Conservation (phyloP, 2,329 filamentous ascomycete species). For the Xylariaceae sp. region DNA sequence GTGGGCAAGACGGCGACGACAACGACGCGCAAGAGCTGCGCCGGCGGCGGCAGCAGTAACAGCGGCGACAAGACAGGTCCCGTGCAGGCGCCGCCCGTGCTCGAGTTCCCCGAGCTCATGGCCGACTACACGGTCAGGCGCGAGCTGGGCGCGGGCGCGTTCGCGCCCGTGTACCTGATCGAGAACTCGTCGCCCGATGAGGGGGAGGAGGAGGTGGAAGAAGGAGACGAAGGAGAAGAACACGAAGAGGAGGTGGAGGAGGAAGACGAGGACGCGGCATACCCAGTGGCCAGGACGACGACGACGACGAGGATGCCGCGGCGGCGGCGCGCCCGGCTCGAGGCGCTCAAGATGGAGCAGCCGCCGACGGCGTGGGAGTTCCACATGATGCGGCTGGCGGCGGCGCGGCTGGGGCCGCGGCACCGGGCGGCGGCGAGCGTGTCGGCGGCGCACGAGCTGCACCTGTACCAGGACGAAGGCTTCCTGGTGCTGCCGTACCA, state of each 20-base stretch:
- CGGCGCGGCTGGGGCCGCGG: constrained; percentile 64
- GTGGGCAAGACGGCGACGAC: constrained; percentile 47
- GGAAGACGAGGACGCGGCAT: constrained; percentile 33
- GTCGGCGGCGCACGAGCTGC: constrained; percentile 79
- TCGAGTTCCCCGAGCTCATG: constrained; percentile 59
- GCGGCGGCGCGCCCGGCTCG: constrained; percentile 54
- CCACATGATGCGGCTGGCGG: constrained; percentile 81
- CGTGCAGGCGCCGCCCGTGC: constrained; percentile 50
- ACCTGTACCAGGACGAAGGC: constrained; percentile 82
- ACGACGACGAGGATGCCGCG: no score
- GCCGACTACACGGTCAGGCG: constrained; percentile 70
- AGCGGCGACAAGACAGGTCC: constrained; percentile 55
- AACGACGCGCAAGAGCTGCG: no score
- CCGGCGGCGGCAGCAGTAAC: constrained; percentile 8
- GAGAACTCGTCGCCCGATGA: constrained; percentile 57
- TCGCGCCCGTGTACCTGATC: constrained; percentile 89
- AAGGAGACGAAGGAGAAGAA: constrained; percentile 12
- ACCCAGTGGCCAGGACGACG: constrained; percentile 43
- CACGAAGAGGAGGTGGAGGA: constrained; percentile 35
- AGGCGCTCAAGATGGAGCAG: constrained; percentile 92
- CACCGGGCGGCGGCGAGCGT: constrained; percentile 70
- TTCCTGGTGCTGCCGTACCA: constrained; percentile 85
- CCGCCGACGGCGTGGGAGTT: constrained; percentile 92
- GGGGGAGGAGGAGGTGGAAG: constrained; percentile 32
- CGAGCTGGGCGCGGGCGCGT: constrained; percentile 87